Base-by-base conservation (phyloP, 2,329 filamentous ascomycete genomes). In the Ophiobolus disseminans region DNA sequence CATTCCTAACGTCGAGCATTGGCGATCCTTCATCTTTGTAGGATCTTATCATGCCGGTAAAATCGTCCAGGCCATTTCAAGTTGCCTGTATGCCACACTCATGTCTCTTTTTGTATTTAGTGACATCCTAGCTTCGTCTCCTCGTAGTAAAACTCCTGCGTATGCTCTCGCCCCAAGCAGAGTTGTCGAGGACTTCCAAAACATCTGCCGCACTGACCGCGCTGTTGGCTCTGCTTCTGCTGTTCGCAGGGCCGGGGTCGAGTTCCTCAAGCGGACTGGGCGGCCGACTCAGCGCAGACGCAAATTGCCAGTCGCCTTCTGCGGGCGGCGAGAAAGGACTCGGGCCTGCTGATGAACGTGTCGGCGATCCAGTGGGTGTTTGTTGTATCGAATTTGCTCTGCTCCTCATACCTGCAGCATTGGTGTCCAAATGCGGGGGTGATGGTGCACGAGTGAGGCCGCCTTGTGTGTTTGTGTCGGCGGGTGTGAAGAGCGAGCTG, bases 91-190 rank as follows among this genome's bases (percentile, higher is more conserved):
- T n/a, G n/a, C n/a, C n/a, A n/a, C n/a, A n/a, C n/a, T n/a, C n/a
- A n/a, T n/a, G n/a, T n/a, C n/a, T n/a, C n/a, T n/a, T n/a, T n/a
- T n/a, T n/a, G n/a, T n/a, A n/a, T n/a, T n/a, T n/a, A n/a, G n/a
- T n/a, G n/a, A n/a, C n/a, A n/a, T n/a, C n/a, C n/a, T n/a, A 61
- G 22, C 61, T 58, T 19, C 66, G 60, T 40, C 83, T 78, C 63
- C 79, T 80, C 64, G 79, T 82, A 43, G 91, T 96, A 61, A 94
- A 91, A 75, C 91, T 96, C 54, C 91, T 83, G 56, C 91, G 82
- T 57, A 97, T 91, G 78, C 90, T 96, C 75, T 96, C 90, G 41
- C 93, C 90, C 93, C 93, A 97, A 13, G 89, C 87, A 14, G 90
- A 94, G 65, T 93, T 89, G 65, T 94, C 90, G 45, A 97, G 81